Evolutionary conservation across 495 filamentous ascomycete genomes (phyloP), one percentile per base, ranked within the genome.

Genomic region (Rhypophila decipiens): DNA sequence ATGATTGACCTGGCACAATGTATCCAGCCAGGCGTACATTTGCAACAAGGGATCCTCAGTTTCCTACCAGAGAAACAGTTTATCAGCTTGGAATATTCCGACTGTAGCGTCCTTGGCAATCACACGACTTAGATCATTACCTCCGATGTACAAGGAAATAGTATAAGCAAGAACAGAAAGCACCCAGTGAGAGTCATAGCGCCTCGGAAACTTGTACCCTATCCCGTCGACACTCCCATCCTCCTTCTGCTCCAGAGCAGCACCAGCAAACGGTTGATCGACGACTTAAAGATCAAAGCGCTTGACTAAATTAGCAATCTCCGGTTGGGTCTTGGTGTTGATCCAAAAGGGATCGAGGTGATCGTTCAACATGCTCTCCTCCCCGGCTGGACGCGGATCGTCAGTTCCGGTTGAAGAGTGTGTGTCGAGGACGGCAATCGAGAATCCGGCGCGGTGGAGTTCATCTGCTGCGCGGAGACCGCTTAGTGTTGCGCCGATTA

Each of bases 281-380:
- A 73, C 55, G 2, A 71, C 44, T 24, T 77, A 66, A 7, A 68
- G 48, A 0, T 65, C 67, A 36, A 63, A 71, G 2, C 52, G 37
- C 39, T 62, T 49, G 1, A 65, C 66, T 8, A 73, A 50, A 0
- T 49, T 54, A 42, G 49, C 64, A 12, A 78, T 65, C 24, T 57
- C 54, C 10, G 44, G 55, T 48, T 80, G 77, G 34, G 64, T 75
- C 2, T 63, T 70, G 37, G 74, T 66, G 53, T 78, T 79, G 42
- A 77, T 69, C 75, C 74, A 78, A 3, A 71, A 71, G 1, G 70
- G 75, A 2, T 74, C 76, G 18, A 78, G 46, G 33, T 78, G 75
- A 2, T 44, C 31, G 39, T 8, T 52, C 18, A 15, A 67, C 69
- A n/a, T 53, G 46, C 3, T 21, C 42, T 17, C 33, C 21, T 18